Evolutionary conservation across 2,329 filamentous ascomycete genomes (phyloP).

Genomic region (Penicillium decumbens): DNA sequence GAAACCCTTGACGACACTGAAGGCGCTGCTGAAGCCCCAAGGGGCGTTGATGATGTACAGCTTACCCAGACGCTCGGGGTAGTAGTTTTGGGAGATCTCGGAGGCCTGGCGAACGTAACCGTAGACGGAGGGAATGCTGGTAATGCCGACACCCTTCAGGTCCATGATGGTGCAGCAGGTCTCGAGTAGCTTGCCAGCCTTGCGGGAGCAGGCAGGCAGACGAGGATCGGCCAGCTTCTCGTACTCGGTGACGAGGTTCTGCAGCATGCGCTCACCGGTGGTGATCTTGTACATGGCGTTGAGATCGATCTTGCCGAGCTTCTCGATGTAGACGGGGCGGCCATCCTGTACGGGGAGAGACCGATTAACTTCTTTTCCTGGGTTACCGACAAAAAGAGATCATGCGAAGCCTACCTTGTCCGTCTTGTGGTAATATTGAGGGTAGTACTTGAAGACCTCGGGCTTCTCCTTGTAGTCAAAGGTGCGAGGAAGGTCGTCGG

Average conservation of each 20-base stretch:
- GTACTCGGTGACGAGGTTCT: slow-evolving; percentile 96
- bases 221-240: slow-evolving; percentile 92
- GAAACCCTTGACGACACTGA: slow-evolving; percentile 84
- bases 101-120: slow-evolving; percentile 81
- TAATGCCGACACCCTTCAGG: slow-evolving; percentile 85
- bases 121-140: slow-evolving; percentile 78
- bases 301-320: slow-evolving; percentile 89
- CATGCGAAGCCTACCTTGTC: slow-evolving; percentile 44
- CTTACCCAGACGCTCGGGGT: slow-evolving; percentile 92
- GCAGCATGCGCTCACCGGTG: slow-evolving; percentile 84
- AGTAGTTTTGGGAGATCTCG: slow-evolving; percentile 95
- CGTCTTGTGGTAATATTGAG: slow-evolving; percentile 94
- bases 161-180: slow-evolving; percentile 99
- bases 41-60: slow-evolving; percentile 97
- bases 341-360: slow-evolving; percentile 62
- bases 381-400: neutral
- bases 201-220: slow-evolving; percentile 90
- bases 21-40: slow-evolving; percentile 87
- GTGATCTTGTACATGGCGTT: slow-evolving; percentile 90
- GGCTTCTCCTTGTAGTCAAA: slow-evolving; percentile 87
- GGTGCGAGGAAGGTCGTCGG: slow-evolving; percentile 71
- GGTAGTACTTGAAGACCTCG: slow-evolving; percentile 84
- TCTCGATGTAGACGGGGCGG: slow-evolving; percentile 94
- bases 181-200: slow-evolving; percentile 82
- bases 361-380: neutral